A percentile compares a stretch with the other conserved stretches of the same genome.
Evolutionary conservation across 2,329 filamentous ascomycete species (phyloP).

Genomic region (Xylariaceae sp.): DNA sequence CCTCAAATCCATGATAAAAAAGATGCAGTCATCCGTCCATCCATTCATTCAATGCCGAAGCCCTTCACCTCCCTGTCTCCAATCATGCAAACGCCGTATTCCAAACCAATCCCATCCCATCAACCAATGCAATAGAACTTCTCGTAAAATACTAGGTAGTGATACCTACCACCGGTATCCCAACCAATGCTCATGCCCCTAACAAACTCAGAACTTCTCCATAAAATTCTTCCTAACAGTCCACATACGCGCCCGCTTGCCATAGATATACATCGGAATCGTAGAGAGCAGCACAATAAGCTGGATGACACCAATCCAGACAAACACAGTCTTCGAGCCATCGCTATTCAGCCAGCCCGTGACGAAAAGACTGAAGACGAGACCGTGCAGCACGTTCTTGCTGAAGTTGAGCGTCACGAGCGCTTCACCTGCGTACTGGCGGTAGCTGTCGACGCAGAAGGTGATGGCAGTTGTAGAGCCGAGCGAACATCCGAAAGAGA

Average conservation of each 20-base stretch:
- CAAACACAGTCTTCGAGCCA: conserved; percentile 71
- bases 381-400: conserved; percentile 89
- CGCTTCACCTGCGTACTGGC: conserved; percentile 89
- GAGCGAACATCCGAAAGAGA: conserved; percentile 87
- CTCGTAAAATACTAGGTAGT: background rate
- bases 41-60: too few relatives aligned
- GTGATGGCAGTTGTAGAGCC: conserved; percentile 90
- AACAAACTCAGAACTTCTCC: conserved; percentile 57
- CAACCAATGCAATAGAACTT: too few relatives aligned
- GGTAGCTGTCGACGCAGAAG: conserved; percentile 88
- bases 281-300: conserved; percentile 66
- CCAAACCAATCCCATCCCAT: too few relatives aligned
- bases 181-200: background rate
- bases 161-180: background rate
- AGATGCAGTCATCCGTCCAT: too few relatives aligned
- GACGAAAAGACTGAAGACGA: conserved; percentile 85
- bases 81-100: too few relatives aligned
- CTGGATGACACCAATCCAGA: conserved; percentile 83
- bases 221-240: conserved; percentile 80
- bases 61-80: too few relatives aligned
- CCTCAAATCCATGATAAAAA: too few relatives aligned
- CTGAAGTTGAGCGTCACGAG: conserved; percentile 90
- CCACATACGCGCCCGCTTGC: conserved; percentile 91
- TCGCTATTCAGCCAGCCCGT: conserved; percentile 73
- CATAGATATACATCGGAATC: conserved; percentile 91